A percentile compares a stretch with the other conserved stretches of the same genome.
phyloP scores from a whole-genome alignment of 116 monocot genomes.

The Dioscorea cayenensis region DNA sequence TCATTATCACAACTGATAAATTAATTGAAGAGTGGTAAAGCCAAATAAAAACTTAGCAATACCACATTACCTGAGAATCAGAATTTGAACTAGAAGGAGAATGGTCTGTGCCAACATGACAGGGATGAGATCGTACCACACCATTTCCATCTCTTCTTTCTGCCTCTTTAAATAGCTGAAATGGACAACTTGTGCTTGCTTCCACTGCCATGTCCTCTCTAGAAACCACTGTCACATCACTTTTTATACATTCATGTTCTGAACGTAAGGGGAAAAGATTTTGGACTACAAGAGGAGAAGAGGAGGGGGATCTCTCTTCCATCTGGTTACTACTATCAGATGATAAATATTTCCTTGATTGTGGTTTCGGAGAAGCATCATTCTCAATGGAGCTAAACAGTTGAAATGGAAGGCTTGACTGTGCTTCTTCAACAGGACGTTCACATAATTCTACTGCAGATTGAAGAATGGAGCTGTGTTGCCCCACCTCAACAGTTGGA shows the following conservation, averaged over 20 bases:
- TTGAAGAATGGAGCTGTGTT: neutral
- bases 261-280: slow-evolving; percentile 77
- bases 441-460: slow-evolving; percentile 21
- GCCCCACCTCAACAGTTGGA: slow-evolving; percentile 10
- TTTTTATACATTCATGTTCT: slow-evolving; percentile 21
- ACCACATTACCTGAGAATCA: slow-evolving; percentile 58
- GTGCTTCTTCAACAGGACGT: slow-evolving; percentile 12
- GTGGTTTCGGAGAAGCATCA: slow-evolving; percentile 56
- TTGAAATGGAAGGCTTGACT: slow-evolving; percentile 43
- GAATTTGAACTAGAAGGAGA: slow-evolving; percentile 93
- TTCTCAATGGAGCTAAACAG: slow-evolving; percentile 74
- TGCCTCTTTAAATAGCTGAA: slow-evolving; percentile 47
- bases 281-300: slow-evolving; percentile 72
- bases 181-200: slow-evolving; percentile 39
- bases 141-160: slow-evolving; percentile 33
- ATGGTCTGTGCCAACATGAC: slow-evolving; percentile 62
- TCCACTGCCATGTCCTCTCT: slow-evolving; percentile 41
- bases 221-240: slow-evolving; percentile 22
- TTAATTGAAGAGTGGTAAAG: neutral
- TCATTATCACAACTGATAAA: too few relatives aligned
- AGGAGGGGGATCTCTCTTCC: slow-evolving; percentile 85
- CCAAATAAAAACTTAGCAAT: neutral
- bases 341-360: slow-evolving; percentile 65
- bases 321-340: slow-evolving; percentile 96
- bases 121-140: slow-evolving; percentile 20